Base-by-base conservation (phyloP, 805 yeast species). In the Metschnikowia henanensis region DNA sequence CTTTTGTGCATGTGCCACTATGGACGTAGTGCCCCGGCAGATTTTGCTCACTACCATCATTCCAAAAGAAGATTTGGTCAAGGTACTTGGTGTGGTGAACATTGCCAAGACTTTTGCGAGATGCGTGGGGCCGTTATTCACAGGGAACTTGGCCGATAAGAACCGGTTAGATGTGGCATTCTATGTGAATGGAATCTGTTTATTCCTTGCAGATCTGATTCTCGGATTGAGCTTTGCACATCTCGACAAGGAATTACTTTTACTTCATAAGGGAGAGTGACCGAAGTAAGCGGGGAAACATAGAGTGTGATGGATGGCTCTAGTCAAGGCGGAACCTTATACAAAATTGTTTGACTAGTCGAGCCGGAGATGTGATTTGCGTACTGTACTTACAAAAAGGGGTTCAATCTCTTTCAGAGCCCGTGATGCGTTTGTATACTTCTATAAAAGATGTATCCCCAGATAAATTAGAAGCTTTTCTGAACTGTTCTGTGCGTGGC, bases 21-120 rank as follows among this genome's bases (percentile, higher is more conserved):
- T 90, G 91, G 97, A 90, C 60, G 96, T 89, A 22, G 94, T 89
- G 3, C 96, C 97, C 6, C 77, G 97, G 39, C 96, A 89, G 64
- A 79, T 89, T 7, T 70, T 90, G 31, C 64, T 90, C 38, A 82
- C 95, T 0, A 74, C 86, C 2, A 68, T 88, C 17, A 80, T 90
- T 30, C 72, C 75, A 13, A 74, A 76, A 10, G 62, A 70, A 9
- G 94, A 87, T 37, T 67, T 91, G 37, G 81, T 95, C 2, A 77
- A 73, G 53, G 90, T 85, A 1, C 75, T 90, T 81, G 97, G 97
- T 2, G 70, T 86, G 1, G 96, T 90, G 8, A 90, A 89, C 57
- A 81, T 90, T 30, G 89, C 85, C 20, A 88, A 89, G 61, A 91
- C 96, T 1, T 74, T 87, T 50, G 95, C 95, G 0, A 73, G 95